Evolutionary conservation across 306 rosid genomes (phyloP).

Genomic region (Hylodesmum podocarpum): DNA sequence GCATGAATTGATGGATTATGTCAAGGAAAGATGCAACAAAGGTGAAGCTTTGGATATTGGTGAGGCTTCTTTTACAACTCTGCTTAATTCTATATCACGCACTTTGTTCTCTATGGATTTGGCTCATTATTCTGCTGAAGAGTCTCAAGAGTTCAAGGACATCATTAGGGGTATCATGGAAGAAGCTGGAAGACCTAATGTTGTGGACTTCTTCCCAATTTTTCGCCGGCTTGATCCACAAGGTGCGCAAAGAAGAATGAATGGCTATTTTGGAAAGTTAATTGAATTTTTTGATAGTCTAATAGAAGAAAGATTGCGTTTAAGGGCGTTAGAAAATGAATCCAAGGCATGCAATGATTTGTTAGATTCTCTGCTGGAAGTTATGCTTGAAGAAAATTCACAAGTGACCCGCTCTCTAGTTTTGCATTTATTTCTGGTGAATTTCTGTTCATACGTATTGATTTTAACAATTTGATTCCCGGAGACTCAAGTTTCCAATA

Average conservation of each 20-base stretch:
- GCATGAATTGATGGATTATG: too few relatives aligned
- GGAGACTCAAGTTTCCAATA: too few relatives aligned
- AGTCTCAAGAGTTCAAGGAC: conserved; percentile 25
- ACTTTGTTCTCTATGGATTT: conserved; percentile 36
- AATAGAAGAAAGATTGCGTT: conserved; percentile 5
- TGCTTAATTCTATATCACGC: conserved; percentile 29
- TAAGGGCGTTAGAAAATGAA: not conserved
- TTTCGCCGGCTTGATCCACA: too few relatives aligned
- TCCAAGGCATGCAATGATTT: not conserved
- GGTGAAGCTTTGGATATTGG: too few relatives aligned
- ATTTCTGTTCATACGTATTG: too few relatives aligned
- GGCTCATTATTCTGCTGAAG: not conserved
- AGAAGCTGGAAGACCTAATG: too few relatives aligned
- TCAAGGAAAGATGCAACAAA: too few relatives aligned
- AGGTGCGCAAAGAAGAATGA: not conserved
- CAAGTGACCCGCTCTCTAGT: not conserved
- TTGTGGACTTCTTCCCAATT: too few relatives aligned
- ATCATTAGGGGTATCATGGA: too few relatives aligned
- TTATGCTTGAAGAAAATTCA: not conserved
- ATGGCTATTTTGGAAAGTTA: not conserved
- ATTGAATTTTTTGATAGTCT: not conserved
- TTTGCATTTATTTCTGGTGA: not conserved
- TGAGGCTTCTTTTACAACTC: not conserved
- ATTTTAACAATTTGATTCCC: too few relatives aligned
- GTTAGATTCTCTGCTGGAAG: not conserved